A percentile compares a stretch with the other conserved stretches of the same genome.
Conservation (phyloP, 345 rosid genomes). For the Noccaea caerulescens region DNA sequence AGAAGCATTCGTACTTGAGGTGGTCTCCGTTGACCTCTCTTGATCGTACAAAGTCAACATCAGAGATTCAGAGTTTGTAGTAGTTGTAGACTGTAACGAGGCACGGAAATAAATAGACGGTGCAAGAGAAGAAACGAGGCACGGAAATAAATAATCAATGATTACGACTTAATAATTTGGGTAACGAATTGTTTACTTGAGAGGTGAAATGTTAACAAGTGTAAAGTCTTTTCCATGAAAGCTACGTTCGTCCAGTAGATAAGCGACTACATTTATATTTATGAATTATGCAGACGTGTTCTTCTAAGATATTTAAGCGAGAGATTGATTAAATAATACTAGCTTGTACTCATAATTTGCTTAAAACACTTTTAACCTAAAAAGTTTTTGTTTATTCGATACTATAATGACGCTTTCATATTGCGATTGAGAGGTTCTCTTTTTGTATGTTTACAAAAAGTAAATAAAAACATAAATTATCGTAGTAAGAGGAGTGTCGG, state of each 20-base stretch:
- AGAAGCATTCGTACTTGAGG: constrained; percentile 26
- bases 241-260: constrained; percentile 39
- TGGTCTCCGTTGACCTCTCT: constrained; percentile 29
- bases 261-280: not conserved
- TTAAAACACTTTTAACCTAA: constrained; percentile 23
- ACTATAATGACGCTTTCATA: not conserved
- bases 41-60: constrained; percentile 42
- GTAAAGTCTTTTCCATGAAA: constrained; percentile 23
- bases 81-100: constrained; percentile 12
- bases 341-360: not conserved
- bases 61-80: not conserved
- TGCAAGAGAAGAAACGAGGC: constrained; percentile 1
- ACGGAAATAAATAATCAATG: constrained; percentile 31
- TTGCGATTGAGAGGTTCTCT: not conserved
- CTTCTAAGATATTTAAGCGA: constrained; percentile 28
- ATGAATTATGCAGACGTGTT: constrained; percentile 13
- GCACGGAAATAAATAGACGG: constrained; percentile 18
- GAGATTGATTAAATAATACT: not conserved
- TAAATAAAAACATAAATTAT: not conserved
- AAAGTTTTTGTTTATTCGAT: not conserved
- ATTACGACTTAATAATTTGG: constrained; percentile 24
- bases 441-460: not conserved
- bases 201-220: constrained; percentile 17
- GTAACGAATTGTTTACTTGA: constrained; percentile 22
- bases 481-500: constrained; percentile 36